Base-by-base conservation (phyloP, 2,329 filamentous ascomycete genomes). In the Apiospora saccharicola region DNA sequence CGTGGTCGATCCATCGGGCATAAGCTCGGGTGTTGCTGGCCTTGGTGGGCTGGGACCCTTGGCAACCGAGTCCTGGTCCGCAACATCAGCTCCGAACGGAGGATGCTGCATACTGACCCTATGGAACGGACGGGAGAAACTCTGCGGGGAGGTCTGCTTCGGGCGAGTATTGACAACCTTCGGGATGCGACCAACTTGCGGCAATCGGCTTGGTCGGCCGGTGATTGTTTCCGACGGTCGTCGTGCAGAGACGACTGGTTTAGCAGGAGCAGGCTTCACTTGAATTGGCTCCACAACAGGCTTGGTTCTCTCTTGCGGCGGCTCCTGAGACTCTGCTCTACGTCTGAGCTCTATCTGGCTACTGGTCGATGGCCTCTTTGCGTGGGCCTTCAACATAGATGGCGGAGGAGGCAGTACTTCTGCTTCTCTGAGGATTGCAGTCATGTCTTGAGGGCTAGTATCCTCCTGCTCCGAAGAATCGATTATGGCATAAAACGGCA, bases 181-280 rank as follows among this genome's bases (percentile, higher is more conserved):
- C 12, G 95, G 95, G 70, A 98, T 98, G 22, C 95, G 90, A 12
- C 95, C 95, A 67, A 98, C 91, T 76, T 96, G 94, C 41, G 91
- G 90, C 24, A 97, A 85, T 71, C 95, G 89, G 78, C 90, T 93
- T 13, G 89, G 89, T 4, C 84, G 83, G 26, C 75, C 76, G 53
- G 69, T 69, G 4, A 74, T 72, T 30, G 68, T 67, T 69, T 44
- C 72, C 34, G 67, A 47, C 10, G 41, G 67, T 34, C 41, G 46
- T 68, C 57, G 57, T 41, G 57, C 30, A 64, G 34, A n/a, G 34
- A n/a, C 34, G 14, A 64, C 34, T 41, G 57, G 57, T 8, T 41
- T 41, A 34, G 34, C 22, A 13, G 10, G 19, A 7, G 34, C 4
- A 7, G 34, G 12, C 57, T 64, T 41, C 4, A n/a, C 57, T 41